These are phyloP conservation scores for Brassica balearica DNA, from an alignment of 441 rosid genomes.

Conservation along the genomic window DNA sequence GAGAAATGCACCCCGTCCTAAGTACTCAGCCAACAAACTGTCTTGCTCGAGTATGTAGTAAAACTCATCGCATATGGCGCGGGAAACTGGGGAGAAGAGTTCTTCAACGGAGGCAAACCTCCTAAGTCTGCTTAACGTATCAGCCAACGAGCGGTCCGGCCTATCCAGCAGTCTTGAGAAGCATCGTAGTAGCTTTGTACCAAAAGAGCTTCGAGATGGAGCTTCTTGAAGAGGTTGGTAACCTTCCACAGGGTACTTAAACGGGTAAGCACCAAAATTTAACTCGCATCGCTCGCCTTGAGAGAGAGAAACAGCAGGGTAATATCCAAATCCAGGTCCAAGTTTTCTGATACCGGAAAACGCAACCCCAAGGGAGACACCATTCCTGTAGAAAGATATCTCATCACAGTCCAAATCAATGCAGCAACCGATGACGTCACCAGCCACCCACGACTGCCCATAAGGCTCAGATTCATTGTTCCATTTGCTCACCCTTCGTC, in stretches of 20 bases:
- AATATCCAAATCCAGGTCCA: constrained; percentile 80
- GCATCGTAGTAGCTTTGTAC: constrained; percentile 66
- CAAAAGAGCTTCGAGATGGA: constrained; percentile 58
- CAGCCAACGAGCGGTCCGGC: constrained; percentile 65
- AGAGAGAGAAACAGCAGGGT: constrained; percentile 94
- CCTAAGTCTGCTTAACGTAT: constrained; percentile 80
- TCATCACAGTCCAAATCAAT: constrained; percentile 73
- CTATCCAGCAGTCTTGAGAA: constrained; percentile 78
- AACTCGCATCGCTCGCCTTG: constrained; percentile 93
- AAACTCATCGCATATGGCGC: constrained; percentile 78
- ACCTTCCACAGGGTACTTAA: constrained; percentile 70
- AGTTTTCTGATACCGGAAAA: constrained; percentile 78
- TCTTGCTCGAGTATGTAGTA: constrained; percentile 68
- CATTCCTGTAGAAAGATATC: constrained; percentile 87
- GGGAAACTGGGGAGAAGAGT: constrained; percentile 72
- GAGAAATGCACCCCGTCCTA: constrained; percentile 80
- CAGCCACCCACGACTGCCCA: constrained; percentile 94
- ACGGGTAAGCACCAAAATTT: constrained; percentile 89
- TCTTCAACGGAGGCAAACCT: constrained; percentile 80
- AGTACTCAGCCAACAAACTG: constrained; percentile 62
- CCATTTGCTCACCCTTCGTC: constrained; percentile 94
- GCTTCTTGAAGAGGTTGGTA: constrained; percentile 79
- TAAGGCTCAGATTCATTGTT: constrained; percentile 77
- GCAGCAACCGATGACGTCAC: constrained; percentile 97
- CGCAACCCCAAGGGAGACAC: constrained; percentile 91